Base-by-base conservation (phyloP, 2,329 filamentous ascomycete genomes). In the Fusarium globosum region DNA sequence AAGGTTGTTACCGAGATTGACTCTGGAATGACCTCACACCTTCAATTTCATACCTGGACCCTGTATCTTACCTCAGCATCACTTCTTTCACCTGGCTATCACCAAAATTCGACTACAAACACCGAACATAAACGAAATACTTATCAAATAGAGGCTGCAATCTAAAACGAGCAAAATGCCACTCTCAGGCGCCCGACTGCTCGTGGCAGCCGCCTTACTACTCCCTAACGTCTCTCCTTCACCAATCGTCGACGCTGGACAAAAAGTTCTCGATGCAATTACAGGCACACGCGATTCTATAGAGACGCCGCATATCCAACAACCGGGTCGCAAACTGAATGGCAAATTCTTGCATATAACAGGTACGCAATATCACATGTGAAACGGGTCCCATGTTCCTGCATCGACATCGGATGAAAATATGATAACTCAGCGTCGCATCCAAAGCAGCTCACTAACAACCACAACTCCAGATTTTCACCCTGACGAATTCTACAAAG, bases 311-410 rank as follows among this genome's bases (percentile, higher is more conserved):
- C 74, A 60, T 58, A 39, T 58, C 28, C 68, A 76, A 43, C 65
- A 76, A 55, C 76, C 79, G 66, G 77, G 77, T 63, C 84, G 84
- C 71, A 87, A 85, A 77, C 83, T 94, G 77, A 88, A 89, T 73
- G 94, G 94, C 73, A 90, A 89, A 80, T 97, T 97, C 84, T 87
- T 97, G 79, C 94, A 97, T 83, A 93, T 97, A 76, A 96, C 94
- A 83, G 95, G 94, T 96, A 85, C 71, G 87, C 81, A 71, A 38
- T 30, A 53, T 48, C 46, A 8, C 39, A 35, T 33, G 16, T 38
- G 45, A 56, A 49, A 46, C 51, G 51, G 52, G 39, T 59, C 45
- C 30, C 51, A 58, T 66, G 51, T 60, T 66, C 51, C 56, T 64
- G 63, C 71, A 65, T 56, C 63, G 43, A 49, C 59, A 65, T 53